Percentiles rank a stretch among this genome's conserved stretches.
Evolutionary conservation across 2,329 filamentous ascomycete species (phyloP).

Genomic region (Beauveria bassiana): DNA sequence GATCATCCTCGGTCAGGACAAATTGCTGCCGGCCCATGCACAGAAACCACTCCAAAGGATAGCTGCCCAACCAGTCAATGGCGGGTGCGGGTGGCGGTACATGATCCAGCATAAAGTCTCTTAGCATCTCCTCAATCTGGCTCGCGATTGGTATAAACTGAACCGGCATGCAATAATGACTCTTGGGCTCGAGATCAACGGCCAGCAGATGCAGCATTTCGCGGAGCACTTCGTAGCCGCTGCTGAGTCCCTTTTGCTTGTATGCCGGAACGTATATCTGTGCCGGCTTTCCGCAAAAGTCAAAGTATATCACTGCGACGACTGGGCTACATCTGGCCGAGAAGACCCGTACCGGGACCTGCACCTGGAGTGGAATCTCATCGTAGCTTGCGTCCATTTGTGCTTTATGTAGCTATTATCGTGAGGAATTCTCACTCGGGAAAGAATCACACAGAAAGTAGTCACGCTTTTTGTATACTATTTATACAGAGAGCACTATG

Average conservation of each 20-base stretch:
- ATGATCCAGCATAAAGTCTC: background rate
- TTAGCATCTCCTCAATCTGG: background rate
- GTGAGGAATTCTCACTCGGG: too few relatives aligned
- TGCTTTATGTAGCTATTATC: background rate
- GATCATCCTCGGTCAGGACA: background rate
- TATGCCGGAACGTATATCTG: background rate
- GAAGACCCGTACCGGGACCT: background rate
- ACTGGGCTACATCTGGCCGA: background rate
- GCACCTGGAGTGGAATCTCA: background rate
- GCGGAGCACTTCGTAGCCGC: background rate
- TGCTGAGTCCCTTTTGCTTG: background rate
- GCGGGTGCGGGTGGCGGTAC: background rate
- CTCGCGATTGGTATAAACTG: background rate
- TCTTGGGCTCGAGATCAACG: background rate
- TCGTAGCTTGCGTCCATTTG: slow-evolving; percentile 1
- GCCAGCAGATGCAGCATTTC: background rate
- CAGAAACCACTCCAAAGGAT: background rate
- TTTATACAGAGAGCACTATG: background rate
- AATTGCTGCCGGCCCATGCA: background rate
- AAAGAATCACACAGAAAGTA: background rate
- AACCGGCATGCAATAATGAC: background rate
- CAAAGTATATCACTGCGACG: background rate
- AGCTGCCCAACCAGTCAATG: background rate
- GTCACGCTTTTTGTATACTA: background rate
- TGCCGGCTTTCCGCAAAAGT: background rate